Conservation (phyloP, 1,284 basidiomycete genomes). For the Trametes sp. region DNA sequence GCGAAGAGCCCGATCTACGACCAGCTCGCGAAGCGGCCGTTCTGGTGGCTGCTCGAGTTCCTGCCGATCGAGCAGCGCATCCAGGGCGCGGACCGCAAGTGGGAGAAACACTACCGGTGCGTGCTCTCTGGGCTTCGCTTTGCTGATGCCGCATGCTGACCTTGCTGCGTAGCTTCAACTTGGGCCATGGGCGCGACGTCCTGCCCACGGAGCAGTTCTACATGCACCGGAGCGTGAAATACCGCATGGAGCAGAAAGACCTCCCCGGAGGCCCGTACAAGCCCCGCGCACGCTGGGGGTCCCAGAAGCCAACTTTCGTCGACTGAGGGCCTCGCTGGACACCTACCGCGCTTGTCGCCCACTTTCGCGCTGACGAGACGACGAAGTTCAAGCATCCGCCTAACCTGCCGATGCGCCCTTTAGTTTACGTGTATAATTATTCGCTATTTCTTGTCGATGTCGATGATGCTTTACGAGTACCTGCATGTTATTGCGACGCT, state of each 20-base stretch:
- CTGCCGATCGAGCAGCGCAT: slow-evolving; percentile 45
- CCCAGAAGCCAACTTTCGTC: slow-evolving; percentile 43
- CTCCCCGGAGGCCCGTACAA: slow-evolving; percentile 49
- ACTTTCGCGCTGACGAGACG: too few species aligned
- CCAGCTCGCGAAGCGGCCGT: slow-evolving; percentile 50
- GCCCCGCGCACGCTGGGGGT: slow-evolving; percentile 38
- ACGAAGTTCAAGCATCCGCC: too few species aligned
- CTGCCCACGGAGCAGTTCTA: slow-evolving; percentile 48
- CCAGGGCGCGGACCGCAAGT: slow-evolving; percentile 46
- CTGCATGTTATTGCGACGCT: neutral
- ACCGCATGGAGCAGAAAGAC: slow-evolving; percentile 50
- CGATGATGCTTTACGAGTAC: slow-evolving; percentile 2
- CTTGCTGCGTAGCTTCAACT: slow-evolving; percentile 50
- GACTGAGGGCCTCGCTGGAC: slow-evolving; percentile 6
- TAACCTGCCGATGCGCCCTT: too few species aligned
- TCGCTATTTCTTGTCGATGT: slow-evolving; percentile 8
- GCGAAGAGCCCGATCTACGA: slow-evolving; percentile 61
- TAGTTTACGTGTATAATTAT: slow-evolving; percentile 16
- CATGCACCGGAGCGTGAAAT: slow-evolving; percentile 59
- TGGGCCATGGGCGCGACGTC: slow-evolving; percentile 53
- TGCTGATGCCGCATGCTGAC: neutral
- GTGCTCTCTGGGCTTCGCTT: neutral
- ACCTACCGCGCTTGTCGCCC: neutral
- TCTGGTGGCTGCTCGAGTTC: slow-evolving; percentile 65
- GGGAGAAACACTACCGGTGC: slow-evolving; percentile 39